Conservation (phyloP, 805 yeast genomes). For the Saccharomycopsis sp. region DNA sequence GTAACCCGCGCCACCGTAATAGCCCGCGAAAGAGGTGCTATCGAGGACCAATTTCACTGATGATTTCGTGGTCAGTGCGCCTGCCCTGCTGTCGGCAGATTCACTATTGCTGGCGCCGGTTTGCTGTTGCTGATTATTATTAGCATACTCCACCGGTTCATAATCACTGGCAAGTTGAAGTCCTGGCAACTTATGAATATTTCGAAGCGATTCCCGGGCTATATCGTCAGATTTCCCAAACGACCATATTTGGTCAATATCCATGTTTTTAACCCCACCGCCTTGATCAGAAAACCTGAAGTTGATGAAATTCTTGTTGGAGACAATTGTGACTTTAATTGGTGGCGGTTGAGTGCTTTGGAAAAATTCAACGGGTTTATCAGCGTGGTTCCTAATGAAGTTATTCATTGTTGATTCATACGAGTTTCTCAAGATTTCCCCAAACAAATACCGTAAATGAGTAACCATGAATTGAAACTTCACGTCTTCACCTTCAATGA, state of each 20-base stretch:
- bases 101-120: conserved; percentile 27
- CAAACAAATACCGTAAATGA: conserved; percentile 78
- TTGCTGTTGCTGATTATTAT: background rate
- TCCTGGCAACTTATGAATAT: conserved; percentile 68
- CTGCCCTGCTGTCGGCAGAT: background rate
- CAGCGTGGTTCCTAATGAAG: conserved; percentile 24
- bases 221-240: conserved; percentile 66
- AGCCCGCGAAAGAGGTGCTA: conserved; percentile 38
- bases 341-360: conserved; percentile 49
- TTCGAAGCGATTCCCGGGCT: conserved; percentile 51
- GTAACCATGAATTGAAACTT: conserved; percentile 78
- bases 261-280: conserved; percentile 68
- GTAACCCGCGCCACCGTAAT: conserved; percentile 26
- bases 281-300: conserved; percentile 86
- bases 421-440: conserved; percentile 82
- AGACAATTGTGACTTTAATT: conserved; percentile 66
- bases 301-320: conserved; percentile 50
- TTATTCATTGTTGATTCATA: conserved; percentile 69
- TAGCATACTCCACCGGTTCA: conserved; percentile 24
- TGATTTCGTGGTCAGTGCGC: background rate
- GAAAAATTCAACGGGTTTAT: conserved; percentile 17
- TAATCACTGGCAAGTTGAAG: conserved; percentile 34
- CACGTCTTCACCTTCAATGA: conserved; percentile 63
- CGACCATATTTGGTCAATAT: conserved; percentile 70
- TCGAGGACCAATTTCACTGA: conserved; percentile 26